Base-by-base conservation (phyloP, 2,329 filamentous ascomycete species). In the Neospermospora avenae region DNA sequence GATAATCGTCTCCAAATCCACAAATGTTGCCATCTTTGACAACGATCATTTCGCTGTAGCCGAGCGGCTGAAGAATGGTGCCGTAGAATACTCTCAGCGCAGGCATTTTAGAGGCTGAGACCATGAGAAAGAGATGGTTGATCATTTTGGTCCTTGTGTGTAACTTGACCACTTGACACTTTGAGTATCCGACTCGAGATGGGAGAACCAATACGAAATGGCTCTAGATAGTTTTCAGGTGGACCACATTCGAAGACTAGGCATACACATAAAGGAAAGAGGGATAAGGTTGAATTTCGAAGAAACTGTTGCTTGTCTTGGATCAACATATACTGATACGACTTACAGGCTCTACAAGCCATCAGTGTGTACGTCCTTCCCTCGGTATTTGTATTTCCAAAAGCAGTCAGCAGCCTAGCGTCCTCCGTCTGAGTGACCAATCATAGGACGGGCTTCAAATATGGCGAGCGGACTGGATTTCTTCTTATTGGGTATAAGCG, bases 1-100 rank as follows among this genome's bases (percentile, higher is more conserved):
- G 65, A 39, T 63, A 64, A 16, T 61, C 61, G 34, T 46, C 63
- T 28, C 63, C 65, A 48, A 57, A 61, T 10, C 63, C 63, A n/a
- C 62, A 57, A 3, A 60, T 39, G 1, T 51, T 59, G 31, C 56
- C 55, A 34, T 49, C 57, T 13, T 58, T 42, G 10, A 54, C 54
- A 18, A 35, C 37, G 11, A 67, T 62, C 34, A 64, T 53, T 24
- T 65, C 60, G 1, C 52, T 57, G 42, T 67, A 65, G 3, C 56
- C 56, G 4, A 67, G 60, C 14, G 65, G 62, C 22, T 49, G 28
- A 35, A 67, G 55, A 18, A 55, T 39, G 4, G 25, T 39, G 1
- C 35, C 16, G 37, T 65, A 64, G 53, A 65, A 65, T 14, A 52
- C 8, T 3, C 63, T 60, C 14, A 65, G 56, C 13, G 49, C 37